These are phyloP conservation scores for Xylaria palmicola DNA, from an alignment of 495 filamentous ascomycete genomes.

Conservation along the genomic window DNA sequence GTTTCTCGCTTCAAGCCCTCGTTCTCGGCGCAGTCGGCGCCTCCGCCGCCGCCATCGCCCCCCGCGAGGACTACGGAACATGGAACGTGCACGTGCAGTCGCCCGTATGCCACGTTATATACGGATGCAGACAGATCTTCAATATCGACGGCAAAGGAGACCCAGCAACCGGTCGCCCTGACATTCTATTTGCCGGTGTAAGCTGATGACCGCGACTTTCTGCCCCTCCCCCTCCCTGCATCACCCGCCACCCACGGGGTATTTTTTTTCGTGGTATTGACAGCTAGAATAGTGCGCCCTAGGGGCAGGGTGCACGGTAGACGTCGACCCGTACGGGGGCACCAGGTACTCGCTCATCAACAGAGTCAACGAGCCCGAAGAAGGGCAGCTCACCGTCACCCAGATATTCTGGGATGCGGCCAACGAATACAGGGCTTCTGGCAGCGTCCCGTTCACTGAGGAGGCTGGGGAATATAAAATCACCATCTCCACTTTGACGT, in stretches of 20 bases:
- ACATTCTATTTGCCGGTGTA: not conserved
- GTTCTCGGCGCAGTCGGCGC: not conserved
- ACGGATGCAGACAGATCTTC: not conserved
- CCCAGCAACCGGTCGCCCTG: not conserved
- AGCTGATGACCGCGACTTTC: not conserved
- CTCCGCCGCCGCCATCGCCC: not conserved
- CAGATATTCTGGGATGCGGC: not conserved
- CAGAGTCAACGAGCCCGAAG: not conserved
- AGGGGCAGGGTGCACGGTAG: not conserved
- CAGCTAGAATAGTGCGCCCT: not conserved
- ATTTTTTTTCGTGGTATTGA: not conserved
- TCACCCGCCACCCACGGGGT: not conserved
- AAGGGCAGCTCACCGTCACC: not conserved
- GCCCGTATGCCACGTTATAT: not conserved
- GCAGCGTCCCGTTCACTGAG: not conserved
- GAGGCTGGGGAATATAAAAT: not conserved
- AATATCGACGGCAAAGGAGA: not conserved
- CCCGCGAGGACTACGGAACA: not conserved
- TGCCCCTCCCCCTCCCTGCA: not conserved
- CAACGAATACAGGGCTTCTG: not conserved
- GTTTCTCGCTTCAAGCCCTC: not conserved
- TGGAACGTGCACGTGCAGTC: not conserved
- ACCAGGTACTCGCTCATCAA: not conserved
- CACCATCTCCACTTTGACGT: not conserved
- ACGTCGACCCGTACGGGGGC: not conserved